Conservation (phyloP, 345 rosid species). For the Bretschneidera sinensis region DNA sequence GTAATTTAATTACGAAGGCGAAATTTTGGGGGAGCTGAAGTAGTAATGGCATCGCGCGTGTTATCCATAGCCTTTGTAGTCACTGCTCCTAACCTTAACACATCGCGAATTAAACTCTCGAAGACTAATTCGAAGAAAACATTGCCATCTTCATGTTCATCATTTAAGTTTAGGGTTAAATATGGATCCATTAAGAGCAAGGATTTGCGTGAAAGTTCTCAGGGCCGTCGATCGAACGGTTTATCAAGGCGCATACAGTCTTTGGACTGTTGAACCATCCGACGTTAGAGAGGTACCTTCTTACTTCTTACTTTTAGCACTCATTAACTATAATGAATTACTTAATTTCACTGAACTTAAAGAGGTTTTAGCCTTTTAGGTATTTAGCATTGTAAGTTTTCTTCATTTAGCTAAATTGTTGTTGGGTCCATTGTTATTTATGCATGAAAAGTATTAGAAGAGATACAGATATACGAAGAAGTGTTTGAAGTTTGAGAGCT, state of each 20-base stretch:
- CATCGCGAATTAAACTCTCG: conserved; percentile 3
- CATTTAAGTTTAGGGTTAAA: conserved; percentile 1
- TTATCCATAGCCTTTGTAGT: conserved; percentile 26
- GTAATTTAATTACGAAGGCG: too few species aligned
- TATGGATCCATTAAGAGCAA: conserved; percentile 25
- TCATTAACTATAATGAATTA: too few species aligned
- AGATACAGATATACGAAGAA: too few species aligned
- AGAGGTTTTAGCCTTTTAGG: too few species aligned
- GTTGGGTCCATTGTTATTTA: too few species aligned
- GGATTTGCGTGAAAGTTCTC: conserved; percentile 47
- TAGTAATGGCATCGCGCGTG: conserved; percentile 35
- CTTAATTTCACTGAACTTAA: neutral
- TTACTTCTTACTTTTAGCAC: neutral
- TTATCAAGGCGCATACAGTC: conserved; percentile 73
- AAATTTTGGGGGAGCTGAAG: too few species aligned
- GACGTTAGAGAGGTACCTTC: conserved; percentile 76
- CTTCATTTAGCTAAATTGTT: too few species aligned
- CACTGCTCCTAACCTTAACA: conserved; percentile 10
- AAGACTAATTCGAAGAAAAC: neutral
- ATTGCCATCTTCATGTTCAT: neutral
- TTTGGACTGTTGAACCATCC: conserved; percentile 73
- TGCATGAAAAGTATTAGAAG: too few species aligned
- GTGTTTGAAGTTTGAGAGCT: too few species aligned
- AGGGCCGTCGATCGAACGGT: conserved; percentile 42
- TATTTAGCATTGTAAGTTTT: too few species aligned